These are phyloP conservation scores for Parascedosporium putredinis DNA, from an alignment of 2,329 filamentous ascomycete species.

Conservation along the genomic window DNA sequence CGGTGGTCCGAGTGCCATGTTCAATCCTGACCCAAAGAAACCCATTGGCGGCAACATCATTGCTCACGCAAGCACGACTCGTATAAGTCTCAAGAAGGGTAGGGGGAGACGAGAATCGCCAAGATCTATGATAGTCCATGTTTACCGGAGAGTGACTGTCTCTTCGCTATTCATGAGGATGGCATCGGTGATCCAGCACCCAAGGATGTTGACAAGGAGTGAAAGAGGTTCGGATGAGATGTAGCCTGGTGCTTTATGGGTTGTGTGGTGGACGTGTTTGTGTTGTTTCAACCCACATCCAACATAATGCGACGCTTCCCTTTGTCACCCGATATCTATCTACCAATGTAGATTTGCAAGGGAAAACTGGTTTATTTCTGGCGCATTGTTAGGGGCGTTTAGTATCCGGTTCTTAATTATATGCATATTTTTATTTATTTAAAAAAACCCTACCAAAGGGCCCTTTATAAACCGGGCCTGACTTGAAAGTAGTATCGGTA, in stretches of 20 bases:
- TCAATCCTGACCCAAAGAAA: constrained; percentile 98
- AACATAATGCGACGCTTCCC: too few species aligned
- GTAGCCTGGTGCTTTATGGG: too few species aligned
- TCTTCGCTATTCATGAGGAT: constrained; percentile 95
- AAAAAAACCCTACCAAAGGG: too few species aligned
- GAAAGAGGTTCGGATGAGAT: too few species aligned
- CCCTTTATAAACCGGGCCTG: too few species aligned
- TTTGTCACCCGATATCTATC: too few species aligned
- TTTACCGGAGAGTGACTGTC: constrained; percentile 86
- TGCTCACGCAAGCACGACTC: constrained; percentile 90
- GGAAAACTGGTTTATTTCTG: background rate
- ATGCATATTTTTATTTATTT: too few species aligned
- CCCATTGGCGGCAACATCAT: constrained; percentile 99
- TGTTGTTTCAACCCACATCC: too few species aligned
- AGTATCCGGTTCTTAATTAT: background rate
- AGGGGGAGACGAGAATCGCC: constrained; percentile 90
- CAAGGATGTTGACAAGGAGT: constrained; percentile 77
- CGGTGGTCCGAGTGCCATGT: constrained; percentile 93
- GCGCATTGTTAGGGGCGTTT: constrained; percentile 3
- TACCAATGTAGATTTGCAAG: too few species aligned
- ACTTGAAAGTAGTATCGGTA: too few species aligned
- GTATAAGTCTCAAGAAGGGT: constrained; percentile 91
- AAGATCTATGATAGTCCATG: constrained; percentile 99
- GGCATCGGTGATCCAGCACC: constrained; percentile 92
- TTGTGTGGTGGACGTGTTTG: background rate